Base-by-base conservation (phyloP, 257 asterid species). In the Jaltomata sinuosa region DNA sequence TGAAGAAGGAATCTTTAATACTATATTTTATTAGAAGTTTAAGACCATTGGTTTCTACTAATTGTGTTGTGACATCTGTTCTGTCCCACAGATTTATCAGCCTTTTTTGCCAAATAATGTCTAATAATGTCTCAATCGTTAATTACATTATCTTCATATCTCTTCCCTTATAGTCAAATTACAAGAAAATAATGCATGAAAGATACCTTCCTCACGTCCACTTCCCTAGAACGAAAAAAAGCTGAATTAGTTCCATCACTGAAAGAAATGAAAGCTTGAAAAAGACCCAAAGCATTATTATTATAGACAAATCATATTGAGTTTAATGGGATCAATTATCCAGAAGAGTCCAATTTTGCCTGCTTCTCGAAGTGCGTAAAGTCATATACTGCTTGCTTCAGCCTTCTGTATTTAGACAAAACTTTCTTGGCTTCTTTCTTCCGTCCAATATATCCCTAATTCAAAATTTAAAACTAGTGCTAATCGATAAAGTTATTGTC, bases 311-410 rank as follows among this genome's bases (percentile, higher is more conserved):
- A 42, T 76, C 54, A 25, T 47, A 12, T 45, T 47, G 81, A 22
- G 25, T 77, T 77, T 4, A 27, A 8, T 29, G 8, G n/a, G 61
- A 78, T 68, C n/a, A 34, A 71, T 83, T 61, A 83, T 68, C 69
- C 83, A 79, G 71, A 83, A 77, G 80, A 69, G 83, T 54, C 86
- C 86, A 87, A 52, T 82, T 82, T 76, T 27, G 32, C 29, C 85
- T 49, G 11, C 82, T 79, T 86, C 77, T 91, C 59, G 91, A 80
- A 84, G 79, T 49, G 87, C 79, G 90, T 76, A 59, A 87, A 79
- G 71, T 52, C 71, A 67, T 71, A 27, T 0, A 79, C 27, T 14
- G 49, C 72, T 86, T 78, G 87, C 81, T 84, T 84, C 85, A 72
- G 85, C 68, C 36, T 47, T 65, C 9, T 19, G 47, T 57, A 68